Base-by-base conservation (phyloP, 2,329 filamentous ascomycete species). In the Rugonectria rugulosa region DNA sequence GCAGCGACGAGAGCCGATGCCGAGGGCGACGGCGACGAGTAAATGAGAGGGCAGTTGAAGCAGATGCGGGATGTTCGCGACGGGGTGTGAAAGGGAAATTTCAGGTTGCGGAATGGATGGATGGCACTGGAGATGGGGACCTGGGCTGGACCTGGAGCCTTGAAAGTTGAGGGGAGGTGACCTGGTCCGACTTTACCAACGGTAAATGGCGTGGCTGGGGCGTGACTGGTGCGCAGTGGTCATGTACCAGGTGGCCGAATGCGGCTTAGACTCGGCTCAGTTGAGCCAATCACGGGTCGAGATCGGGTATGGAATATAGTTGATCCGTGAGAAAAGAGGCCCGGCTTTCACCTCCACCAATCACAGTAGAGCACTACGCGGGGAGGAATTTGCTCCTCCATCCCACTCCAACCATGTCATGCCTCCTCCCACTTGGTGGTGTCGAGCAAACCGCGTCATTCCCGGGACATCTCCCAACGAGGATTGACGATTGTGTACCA, bases 141-240 rank as follows among this genome's bases (percentile, higher is more conserved):
- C 63, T 64, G 59, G 68, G 58, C 62, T 66, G 57, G 46, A 60
- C 64, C 58, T 66, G 60, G 63, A 65, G 57, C 52, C 44, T 56
- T 37, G 12, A n/a, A n/a, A n/a, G n/a, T n/a, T n/a, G 66, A 57
- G 62, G 57, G 53, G 48, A 56, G 53, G 60, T 52, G 58, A 60
- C 66, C 60, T 68, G 54, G 60, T 59, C 68, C 59, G 44, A 49
- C 62, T 61, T 64, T 59, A 56, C 62, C 66, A 70, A 61, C 66
- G 59, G 64, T 68, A 72, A 75, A 75, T 68, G 68, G 68, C 69
- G 73, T 75, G 73, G 73, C 73, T 75, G 73, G 73, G 72, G 67
- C 46, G 49, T 61, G 41, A 29, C 41, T 32, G 50, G 17, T 38
- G 56, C 48, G 50, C 53, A 38, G 31, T 26, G 20, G 17, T 21